A percentile compares a stretch with the other conserved stretches of the same genome.
These are phyloP conservation scores for Massarina eburnea DNA, from an alignment of 2,329 filamentous ascomycete species.

Conservation along the genomic window DNA sequence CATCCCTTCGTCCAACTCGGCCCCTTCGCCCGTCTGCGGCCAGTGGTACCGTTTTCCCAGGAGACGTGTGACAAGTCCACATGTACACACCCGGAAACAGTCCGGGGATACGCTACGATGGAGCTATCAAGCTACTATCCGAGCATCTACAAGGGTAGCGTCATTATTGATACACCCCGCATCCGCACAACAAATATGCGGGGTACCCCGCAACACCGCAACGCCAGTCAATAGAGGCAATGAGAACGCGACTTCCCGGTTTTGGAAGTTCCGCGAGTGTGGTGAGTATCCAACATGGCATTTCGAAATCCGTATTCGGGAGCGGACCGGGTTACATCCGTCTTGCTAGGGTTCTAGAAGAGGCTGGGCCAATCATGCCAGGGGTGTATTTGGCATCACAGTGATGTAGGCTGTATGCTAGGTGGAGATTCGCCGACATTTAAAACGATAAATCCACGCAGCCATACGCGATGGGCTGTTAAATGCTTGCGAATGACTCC, in stretches of 20 bases:
- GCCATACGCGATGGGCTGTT: too few relatives aligned
- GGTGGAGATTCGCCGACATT: too few relatives aligned
- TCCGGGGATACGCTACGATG: constrained; percentile 3
- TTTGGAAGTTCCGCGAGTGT: background rate
- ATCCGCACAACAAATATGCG: constrained; percentile 7
- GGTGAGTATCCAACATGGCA: too few relatives aligned
- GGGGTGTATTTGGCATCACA: too few relatives aligned
- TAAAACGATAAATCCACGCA: too few relatives aligned
- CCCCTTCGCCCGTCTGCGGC: background rate
- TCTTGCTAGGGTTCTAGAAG: too few relatives aligned
- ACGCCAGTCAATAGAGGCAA: background rate
- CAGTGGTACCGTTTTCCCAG: background rate
- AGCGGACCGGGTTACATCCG: too few relatives aligned
- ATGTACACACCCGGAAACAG: constrained; percentile 1
- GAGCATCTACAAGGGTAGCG: constrained; percentile 5
- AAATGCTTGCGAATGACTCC: too few relatives aligned
- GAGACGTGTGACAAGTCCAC: background rate
- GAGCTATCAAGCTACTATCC: constrained; percentile 3
- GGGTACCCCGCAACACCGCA: constrained; percentile 6
- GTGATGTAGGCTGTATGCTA: too few relatives aligned
- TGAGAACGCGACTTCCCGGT: background rate
- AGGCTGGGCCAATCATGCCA: too few relatives aligned
- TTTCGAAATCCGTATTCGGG: too few relatives aligned
- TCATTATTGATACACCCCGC: constrained; percentile 6
- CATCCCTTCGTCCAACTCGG: background rate